phyloP scores from a whole-genome alignment of 345 rosid species.

The Cardamine chenopodiifolia region DNA sequence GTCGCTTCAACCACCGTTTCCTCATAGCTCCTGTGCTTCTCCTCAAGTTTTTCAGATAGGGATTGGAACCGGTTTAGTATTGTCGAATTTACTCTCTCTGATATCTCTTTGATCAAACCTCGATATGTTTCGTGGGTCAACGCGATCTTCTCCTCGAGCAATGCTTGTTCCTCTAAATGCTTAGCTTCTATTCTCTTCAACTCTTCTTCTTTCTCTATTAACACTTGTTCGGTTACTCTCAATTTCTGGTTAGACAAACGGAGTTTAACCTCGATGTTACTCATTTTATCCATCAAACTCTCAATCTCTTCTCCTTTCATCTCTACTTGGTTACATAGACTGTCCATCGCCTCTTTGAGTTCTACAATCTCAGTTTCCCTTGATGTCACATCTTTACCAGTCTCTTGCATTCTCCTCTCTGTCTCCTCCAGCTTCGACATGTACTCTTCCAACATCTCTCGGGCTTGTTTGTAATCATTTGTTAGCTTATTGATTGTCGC shows the following conservation, averaged over 20 bases:
- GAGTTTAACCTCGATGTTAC: conserved; percentile 74
- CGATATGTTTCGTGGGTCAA: conserved; percentile 47
- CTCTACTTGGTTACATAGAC: conserved; percentile 68
- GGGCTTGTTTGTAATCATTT: conserved; percentile 47
- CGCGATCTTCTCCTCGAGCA: conserved; percentile 61
- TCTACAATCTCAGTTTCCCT: conserved; percentile 54
- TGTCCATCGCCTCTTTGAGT: conserved; percentile 61
- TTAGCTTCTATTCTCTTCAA: conserved; percentile 63
- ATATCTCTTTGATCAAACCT: conserved; percentile 50
- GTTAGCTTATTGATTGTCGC: conserved; percentile 45
- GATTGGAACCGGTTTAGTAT: conserved; percentile 48
- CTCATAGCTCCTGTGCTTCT: conserved; percentile 44
- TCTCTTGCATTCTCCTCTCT: conserved; percentile 58
- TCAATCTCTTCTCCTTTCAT: conserved; percentile 76
- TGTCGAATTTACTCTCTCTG: conserved; percentile 47
- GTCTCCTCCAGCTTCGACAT: conserved; percentile 49
- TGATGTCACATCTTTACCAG: conserved; percentile 42
- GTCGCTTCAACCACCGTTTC: conserved; percentile 48
- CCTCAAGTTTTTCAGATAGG: conserved; percentile 48
- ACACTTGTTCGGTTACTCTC: conserved; percentile 80
- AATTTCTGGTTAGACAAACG: conserved; percentile 93
- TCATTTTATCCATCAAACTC: conserved; percentile 56
- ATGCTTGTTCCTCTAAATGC: conserved; percentile 60
- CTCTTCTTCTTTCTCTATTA: conserved; percentile 72
- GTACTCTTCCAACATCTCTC: conserved; percentile 54